Evolutionary conservation across 495 filamentous ascomycete genomes (phyloP).

Genomic region (Gamarada debralockiae): DNA sequence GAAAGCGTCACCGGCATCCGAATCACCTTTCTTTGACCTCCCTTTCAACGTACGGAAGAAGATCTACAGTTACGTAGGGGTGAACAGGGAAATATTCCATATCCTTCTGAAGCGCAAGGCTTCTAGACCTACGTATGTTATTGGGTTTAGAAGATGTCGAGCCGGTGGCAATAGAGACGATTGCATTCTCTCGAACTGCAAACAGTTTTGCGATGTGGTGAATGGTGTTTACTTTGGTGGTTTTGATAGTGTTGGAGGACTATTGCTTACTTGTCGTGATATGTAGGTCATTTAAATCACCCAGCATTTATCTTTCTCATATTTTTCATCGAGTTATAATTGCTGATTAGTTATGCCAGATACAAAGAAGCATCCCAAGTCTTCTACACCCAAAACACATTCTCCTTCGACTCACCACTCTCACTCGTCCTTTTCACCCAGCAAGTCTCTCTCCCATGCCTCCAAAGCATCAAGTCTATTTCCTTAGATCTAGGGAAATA

Average conservation of each 20-base stretch:
- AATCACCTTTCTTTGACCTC: slow-evolving; percentile 6
- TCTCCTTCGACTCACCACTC: slow-evolving; percentile 5
- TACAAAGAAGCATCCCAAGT: slow-evolving; percentile 1
- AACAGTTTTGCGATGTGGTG: not conserved
- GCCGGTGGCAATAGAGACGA: not conserved
- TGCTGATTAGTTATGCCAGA: not conserved
- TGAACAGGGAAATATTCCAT: not conserved
- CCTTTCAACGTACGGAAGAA: not conserved
- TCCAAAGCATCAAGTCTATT: slow-evolving; percentile 2
- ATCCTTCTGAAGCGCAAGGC: not conserved
- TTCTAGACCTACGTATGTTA: not conserved
- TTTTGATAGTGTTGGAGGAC: not conserved
- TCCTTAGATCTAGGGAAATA: not conserved
- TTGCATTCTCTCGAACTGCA: not conserved
- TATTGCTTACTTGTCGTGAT: slow-evolving; percentile 3
- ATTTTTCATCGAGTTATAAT: not conserved
- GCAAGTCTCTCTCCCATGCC: not conserved
- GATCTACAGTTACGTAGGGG: slow-evolving; percentile 4
- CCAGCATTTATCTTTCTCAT: too few species aligned
- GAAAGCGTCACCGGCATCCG: not conserved
- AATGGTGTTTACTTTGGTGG: slow-evolving; percentile 1
- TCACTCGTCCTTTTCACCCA: not conserved
- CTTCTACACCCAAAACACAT: slow-evolving; percentile 1
- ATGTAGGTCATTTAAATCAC: not conserved
- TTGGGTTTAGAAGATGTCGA: not conserved